Evolutionary conservation across 2,329 filamentous ascomycete genomes (phyloP).

Genomic region (Orbilia ellipsospora): DNA sequence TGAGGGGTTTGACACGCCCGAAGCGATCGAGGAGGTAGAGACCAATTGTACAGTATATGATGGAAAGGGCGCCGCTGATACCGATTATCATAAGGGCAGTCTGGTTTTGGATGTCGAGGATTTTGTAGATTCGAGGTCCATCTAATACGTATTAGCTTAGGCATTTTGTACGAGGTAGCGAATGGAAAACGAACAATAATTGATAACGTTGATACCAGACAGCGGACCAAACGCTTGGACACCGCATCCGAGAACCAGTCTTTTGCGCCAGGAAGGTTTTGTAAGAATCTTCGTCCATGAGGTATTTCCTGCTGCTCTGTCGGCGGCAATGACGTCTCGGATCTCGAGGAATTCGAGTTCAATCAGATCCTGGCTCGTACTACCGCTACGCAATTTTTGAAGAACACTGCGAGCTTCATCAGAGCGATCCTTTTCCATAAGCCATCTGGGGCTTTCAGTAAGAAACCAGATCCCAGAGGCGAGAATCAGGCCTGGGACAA

Average conservation of each 20-base stretch:
- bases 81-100: conserved; percentile 40
- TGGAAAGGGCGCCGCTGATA: conserved; percentile 30
- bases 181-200: conserved; percentile 72
- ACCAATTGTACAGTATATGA: conserved; percentile 70
- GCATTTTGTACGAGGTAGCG: conserved; percentile 67
- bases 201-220: conserved; percentile 71
- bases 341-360: conserved; percentile 71
- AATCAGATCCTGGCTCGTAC: conserved; percentile 70
- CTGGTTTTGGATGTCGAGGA: conserved; percentile 60
- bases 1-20: conserved; percentile 67
- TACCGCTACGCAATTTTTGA: conserved; percentile 67
- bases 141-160: conserved; percentile 68
- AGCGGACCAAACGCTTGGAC: conserved; percentile 76
- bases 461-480: conserved; percentile 63
- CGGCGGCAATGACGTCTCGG: conserved; percentile 71
- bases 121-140: conserved; percentile 18
- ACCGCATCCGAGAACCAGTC: conserved; percentile 71
- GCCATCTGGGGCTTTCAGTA: conserved; percentile 59
- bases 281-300: conserved; percentile 71
- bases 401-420: conserved; percentile 67
- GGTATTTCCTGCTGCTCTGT: conserved; percentile 68
- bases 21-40: conserved; percentile 69
- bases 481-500: conserved; percentile 64
- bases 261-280: conserved; percentile 70
- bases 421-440: conserved; percentile 65